Evolutionary conservation across 2,329 filamentous ascomycete genomes (phyloP).

Genomic region (Fusarium temperatum): DNA sequence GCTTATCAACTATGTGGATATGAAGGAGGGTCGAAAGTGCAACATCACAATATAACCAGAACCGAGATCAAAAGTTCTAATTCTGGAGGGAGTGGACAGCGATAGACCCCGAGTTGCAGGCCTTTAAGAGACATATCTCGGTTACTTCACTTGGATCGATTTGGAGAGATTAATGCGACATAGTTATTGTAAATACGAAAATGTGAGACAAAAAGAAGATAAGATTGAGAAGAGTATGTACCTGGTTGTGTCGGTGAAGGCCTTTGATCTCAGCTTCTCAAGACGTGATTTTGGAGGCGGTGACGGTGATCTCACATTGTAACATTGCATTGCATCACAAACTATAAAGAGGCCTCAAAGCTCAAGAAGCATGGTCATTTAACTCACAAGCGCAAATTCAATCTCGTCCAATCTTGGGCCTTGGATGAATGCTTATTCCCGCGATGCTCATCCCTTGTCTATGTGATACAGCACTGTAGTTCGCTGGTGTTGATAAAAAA

Average conservation of each 20-base stretch:
- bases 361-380: conserved; percentile 8
- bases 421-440: conserved; percentile 35
- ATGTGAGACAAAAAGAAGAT: background rate
- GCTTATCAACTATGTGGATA: conserved; percentile 13
- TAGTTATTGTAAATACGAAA: background rate
- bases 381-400: background rate
- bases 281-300: conserved; percentile 8
- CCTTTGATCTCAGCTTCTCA: background rate
- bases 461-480: background rate
- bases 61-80: conserved; percentile 33
- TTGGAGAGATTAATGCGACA: conserved; percentile 5
- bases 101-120: background rate
- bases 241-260: conserved; percentile 1
- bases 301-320: conserved; percentile 2
- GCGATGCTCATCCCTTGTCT: conserved; percentile 27
- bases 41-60: conserved; percentile 23
- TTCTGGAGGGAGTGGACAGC: conserved; percentile 9
- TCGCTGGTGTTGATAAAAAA: conserved; percentile 33
- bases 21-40: conserved; percentile 10
- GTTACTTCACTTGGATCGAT: conserved; percentile 8
- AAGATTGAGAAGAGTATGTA: background rate
- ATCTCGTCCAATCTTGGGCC: conserved; percentile 33
- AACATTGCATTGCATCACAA: background rate
- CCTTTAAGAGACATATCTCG: conserved; percentile 16
- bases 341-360: conserved; percentile 22